phyloP scores from a whole-genome alignment of 768 basidiomycete genomes.

The Tricholoma bakamatsutake region DNA sequence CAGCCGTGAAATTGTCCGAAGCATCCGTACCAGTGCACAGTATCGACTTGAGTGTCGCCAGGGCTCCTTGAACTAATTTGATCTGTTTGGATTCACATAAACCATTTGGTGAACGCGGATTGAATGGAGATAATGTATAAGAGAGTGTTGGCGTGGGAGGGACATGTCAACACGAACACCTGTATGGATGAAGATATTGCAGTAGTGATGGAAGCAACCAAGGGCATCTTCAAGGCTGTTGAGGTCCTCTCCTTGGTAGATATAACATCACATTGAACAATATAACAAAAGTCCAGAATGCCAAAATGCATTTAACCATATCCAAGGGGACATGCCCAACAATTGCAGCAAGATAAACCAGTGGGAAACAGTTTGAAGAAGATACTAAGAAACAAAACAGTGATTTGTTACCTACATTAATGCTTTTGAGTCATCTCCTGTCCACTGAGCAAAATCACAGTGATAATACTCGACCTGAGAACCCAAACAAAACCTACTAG shows the following conservation, averaged over 20 bases:
- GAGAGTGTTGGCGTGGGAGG: constrained; percentile 22
- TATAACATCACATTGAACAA: too few relatives aligned
- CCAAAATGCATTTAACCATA: neutral
- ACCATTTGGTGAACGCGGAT: constrained; percentile 8
- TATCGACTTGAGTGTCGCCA: constrained; percentile 9
- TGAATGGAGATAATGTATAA: constrained; percentile 12
- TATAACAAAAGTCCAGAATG: neutral
- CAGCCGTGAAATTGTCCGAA: neutral
- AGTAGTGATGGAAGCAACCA: constrained; percentile 21
- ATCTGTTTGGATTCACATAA: constrained; percentile 13
- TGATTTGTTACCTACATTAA: neutral
- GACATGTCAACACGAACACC: constrained; percentile 15
- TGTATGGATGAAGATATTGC: constrained; percentile 18
- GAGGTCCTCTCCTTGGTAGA: too few relatives aligned
- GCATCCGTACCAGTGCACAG: neutral
- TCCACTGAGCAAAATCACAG: constrained; percentile 1
- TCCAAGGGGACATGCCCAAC: neutral
- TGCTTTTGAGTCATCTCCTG: constrained; percentile 2
- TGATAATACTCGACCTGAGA: too few relatives aligned
- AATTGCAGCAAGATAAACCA: neutral
- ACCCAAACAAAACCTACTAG: too few relatives aligned
- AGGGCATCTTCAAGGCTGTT: constrained; percentile 8
- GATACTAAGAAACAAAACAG: too few relatives aligned
- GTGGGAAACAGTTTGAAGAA: too few relatives aligned
- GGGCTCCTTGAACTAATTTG: constrained; percentile 16